Evolutionary conservation across 306 rosid species (phyloP), one percentile per base, ranked within the genome.

Genomic region (Erythrophleum fordii): DNA sequence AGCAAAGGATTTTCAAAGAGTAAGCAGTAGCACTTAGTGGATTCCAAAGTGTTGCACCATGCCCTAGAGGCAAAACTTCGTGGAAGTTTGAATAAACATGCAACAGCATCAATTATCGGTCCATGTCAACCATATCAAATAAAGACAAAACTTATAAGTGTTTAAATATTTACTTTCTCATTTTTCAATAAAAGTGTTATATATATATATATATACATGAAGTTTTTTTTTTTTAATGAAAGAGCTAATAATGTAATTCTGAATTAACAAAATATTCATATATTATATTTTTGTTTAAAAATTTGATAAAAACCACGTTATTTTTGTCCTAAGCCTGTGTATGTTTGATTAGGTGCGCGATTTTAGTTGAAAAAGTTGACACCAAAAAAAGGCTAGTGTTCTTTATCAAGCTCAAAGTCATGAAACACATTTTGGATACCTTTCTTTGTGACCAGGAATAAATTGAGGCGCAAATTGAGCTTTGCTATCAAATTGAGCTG

Each of bases 391-490:
- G 17, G 37, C 5, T 35, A n/a, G 8, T 62, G 42, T 37, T 65
- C 16, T 35, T 17, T 37, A 17, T 35, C 8, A 35, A 65, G 28
- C 71, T 65, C 71, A 35, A 35, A 65, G 71, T 59, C 26, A 8
- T 58, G 66, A 65, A 0, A 65, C 2, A 64, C 11, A 41, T 67
- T 67, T 5, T 67, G 51, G 51, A 10, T 39, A 41, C n/a, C 37
- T 64, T 20, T 37, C 13, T 20, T 26, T 26, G 49, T 67, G 51
- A 67, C 11, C 3, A 42, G 31, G 31, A 67, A 67, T 39, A 16
- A 67, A 67, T 67, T 67, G 18, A 39, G 72, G 72, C 51, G 72
- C 51, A 3, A 39, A 67, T 67, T 67, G 10, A 39, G 72, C 72
- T 39, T 48, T 18, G 18, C 4, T 12, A 0, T 46, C 18, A 46